Evolutionary conservation across 345 rosid genomes (phyloP).

Genomic region (Fremontodendron californicum): DNA sequence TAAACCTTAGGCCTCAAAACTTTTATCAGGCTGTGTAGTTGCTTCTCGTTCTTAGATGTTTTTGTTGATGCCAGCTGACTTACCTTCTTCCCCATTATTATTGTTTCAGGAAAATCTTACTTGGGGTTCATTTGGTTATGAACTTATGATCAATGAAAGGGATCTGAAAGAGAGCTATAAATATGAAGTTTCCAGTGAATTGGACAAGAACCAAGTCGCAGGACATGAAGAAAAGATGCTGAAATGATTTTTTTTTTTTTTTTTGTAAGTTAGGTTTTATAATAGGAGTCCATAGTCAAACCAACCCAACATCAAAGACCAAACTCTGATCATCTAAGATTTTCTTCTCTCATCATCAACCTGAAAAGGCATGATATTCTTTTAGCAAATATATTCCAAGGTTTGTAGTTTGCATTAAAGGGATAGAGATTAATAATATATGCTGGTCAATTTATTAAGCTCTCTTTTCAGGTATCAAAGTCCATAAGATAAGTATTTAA

Average conservation of each 20-base stretch:
- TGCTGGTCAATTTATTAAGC: neutral
- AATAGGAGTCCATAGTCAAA: neutral
- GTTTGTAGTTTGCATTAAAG: neutral
- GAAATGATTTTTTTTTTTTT: slow-evolving; percentile 8
- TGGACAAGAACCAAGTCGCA: slow-evolving; percentile 11
- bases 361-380: neutral
- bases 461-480: neutral
- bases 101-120: neutral
- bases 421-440: neutral
- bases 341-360: neutral
- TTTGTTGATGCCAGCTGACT: neutral
- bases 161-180: neutral
- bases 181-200: neutral
- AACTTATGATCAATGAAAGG: neutral
- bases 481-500: neutral
- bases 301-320: neutral
- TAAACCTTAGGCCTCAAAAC: slow-evolving; percentile 13
- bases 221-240: slow-evolving; percentile 16
- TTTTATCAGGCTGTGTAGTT: neutral
- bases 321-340: neutral
- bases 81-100: slow-evolving; percentile 8
- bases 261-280: neutral
- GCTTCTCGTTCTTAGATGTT: slow-evolving; percentile 3
- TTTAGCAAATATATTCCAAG: neutral
- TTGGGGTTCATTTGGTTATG: neutral